Evolutionary conservation across 164 flowering plant species (phyloP).

Genomic region (Annona squamosa): DNA sequence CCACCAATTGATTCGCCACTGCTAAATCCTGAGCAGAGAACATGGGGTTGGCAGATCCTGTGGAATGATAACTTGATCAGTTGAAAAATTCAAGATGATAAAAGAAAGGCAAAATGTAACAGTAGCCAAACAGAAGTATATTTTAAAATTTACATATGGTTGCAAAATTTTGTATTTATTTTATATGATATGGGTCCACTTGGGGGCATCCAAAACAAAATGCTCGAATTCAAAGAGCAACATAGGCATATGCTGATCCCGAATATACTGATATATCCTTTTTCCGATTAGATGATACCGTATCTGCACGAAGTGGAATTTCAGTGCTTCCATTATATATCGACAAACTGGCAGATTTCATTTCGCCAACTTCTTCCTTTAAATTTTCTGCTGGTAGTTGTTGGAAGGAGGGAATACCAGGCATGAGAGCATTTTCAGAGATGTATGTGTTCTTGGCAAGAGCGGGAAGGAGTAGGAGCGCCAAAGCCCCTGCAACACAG

Average conservation of each 20-base stretch:
- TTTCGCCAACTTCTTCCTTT: too few species aligned
- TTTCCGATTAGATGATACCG: neutral
- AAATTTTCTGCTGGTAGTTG: too few species aligned
- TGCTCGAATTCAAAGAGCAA: neutral
- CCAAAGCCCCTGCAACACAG: slow-evolving; percentile 57
- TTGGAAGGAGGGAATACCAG: slow-evolving; percentile 36
- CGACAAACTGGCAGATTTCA: neutral
- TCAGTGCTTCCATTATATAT: neutral
- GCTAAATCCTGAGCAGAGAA: slow-evolving; percentile 51
- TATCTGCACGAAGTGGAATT: neutral
- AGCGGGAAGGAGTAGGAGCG: slow-evolving; percentile 67
- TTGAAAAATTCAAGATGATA: neutral
- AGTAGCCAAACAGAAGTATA: too few species aligned
- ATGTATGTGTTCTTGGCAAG: slow-evolving; percentile 89
- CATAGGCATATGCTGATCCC: too few species aligned
- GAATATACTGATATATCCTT: neutral
- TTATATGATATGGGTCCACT: neutral
- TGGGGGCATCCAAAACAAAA: neutral
- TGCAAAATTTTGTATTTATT: neutral
- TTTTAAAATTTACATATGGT: neutral
- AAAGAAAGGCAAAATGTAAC: neutral
- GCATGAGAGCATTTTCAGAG: slow-evolving; percentile 96
- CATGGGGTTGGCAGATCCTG: slow-evolving; percentile 84
- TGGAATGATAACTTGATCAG: neutral
- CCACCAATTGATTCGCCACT: slow-evolving; percentile 52